These are phyloP conservation scores for Shiraia sp. DNA, from an alignment of 2,329 filamentous ascomycete species.

Conservation along the genomic window DNA sequence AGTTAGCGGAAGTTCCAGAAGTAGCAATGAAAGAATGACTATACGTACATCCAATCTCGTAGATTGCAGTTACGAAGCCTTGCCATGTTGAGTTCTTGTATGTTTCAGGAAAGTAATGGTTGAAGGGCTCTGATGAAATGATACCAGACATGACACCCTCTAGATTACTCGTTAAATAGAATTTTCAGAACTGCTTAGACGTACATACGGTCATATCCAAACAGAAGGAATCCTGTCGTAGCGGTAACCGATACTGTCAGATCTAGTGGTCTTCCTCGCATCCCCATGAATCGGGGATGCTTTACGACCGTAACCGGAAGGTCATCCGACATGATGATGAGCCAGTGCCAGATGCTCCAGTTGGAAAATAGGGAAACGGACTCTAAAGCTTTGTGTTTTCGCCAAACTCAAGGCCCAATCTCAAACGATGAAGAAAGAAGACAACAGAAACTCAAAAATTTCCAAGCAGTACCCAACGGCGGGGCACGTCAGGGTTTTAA, in stretches of 20 bases:
- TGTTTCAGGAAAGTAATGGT: constrained; percentile 46
- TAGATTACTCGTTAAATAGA: constrained; percentile 5
- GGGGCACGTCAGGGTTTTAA: constrained; percentile 1
- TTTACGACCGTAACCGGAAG: constrained; percentile 4
- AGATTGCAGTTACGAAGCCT: constrained; percentile 57
- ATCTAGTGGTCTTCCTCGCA: constrained; percentile 29
- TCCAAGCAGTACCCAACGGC: background rate
- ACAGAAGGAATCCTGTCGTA: constrained; percentile 37
- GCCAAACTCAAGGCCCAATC: background rate
- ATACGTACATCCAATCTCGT: constrained; percentile 53
- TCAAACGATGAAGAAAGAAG: background rate
- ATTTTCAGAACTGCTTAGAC: background rate
- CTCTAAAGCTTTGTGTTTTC: background rate
- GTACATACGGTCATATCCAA: constrained; percentile 37
- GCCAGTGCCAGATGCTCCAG: background rate
- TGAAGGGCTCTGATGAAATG: constrained; percentile 41
- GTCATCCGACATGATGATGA: constrained; percentile 14
- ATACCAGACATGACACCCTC: constrained; percentile 45
- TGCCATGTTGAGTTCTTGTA: constrained; percentile 51
- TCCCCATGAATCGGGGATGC: constrained; percentile 35
- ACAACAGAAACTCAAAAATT: constrained; percentile 1
- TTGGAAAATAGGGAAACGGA: no score
- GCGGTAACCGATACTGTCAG: constrained; percentile 35
- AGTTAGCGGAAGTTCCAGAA: background rate
- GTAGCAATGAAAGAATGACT: background rate